Percentiles rank a stretch among this genome's conserved stretches.
These are phyloP conservation scores for Erodium trifolium DNA, from an alignment of 441 rosid species.

Conservation along the genomic window DNA sequence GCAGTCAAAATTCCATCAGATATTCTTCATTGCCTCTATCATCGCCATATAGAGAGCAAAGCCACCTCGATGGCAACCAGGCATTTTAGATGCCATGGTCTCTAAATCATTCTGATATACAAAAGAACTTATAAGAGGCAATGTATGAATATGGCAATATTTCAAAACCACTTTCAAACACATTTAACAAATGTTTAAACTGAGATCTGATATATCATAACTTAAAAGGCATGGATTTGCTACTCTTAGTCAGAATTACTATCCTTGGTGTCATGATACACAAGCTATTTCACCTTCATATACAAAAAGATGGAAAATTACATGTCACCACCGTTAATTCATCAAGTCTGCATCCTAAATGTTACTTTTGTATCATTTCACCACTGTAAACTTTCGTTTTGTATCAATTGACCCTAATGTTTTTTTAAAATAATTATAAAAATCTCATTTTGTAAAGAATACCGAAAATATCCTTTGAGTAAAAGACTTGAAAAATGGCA, in stretches of 20 bases:
- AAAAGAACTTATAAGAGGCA: constrained; percentile 9
- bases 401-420: no score
- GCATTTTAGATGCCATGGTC: constrained; percentile 66
- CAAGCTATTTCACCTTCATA: background rate
- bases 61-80: constrained; percentile 92
- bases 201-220: background rate
- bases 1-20: constrained; percentile 20
- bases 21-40: constrained; percentile 22
- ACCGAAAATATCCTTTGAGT: no score
- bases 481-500: no score
- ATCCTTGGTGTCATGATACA: background rate
- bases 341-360: no score
- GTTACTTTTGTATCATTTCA: no score
- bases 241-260: background rate
- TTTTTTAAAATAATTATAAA: no score
- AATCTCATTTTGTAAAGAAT: no score
- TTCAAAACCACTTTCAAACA: background rate
- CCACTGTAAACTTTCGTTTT: no score
- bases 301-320: no score
- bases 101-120: constrained; percentile 49
- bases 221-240: background rate
- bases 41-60: constrained; percentile 57
- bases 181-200: background rate
- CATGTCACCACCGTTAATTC: no score
- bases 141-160: background rate